A percentile compares a stretch with the other conserved stretches of the same genome.
These are phyloP conservation scores for Rubia yunnanensis DNA, from an alignment of 257 asterid genomes.

Conservation along the genomic window DNA sequence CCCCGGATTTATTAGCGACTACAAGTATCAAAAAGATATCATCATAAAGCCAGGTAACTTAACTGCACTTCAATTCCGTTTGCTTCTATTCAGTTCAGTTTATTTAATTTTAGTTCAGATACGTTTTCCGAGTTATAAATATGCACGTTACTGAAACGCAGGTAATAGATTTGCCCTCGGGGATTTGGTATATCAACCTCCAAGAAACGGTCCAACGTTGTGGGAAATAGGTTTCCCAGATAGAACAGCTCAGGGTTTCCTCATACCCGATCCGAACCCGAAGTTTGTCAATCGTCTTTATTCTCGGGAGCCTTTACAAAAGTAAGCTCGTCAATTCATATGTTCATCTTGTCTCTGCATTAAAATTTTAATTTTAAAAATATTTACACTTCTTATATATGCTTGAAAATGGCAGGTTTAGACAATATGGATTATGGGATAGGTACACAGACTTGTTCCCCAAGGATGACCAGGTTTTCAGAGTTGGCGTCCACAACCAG, in stretches of 20 bases:
- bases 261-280: conserved; percentile 67
- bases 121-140: too few species aligned
- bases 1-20: conserved; percentile 78
- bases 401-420: conserved; percentile 28
- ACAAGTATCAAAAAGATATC: conserved; percentile 30
- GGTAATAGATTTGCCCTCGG: conserved; percentile 43
- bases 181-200: conserved; percentile 42
- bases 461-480: conserved; percentile 47
- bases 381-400: too few species aligned
- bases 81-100: too few species aligned
- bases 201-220: conserved; percentile 67
- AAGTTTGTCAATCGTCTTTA: conserved; percentile 49
- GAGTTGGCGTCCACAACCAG: conserved; percentile 32
- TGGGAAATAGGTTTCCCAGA: conserved; percentile 96
- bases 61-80: too few species aligned
- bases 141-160: too few species aligned
- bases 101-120: too few species aligned
- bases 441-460: conserved; percentile 72
- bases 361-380: too few species aligned
- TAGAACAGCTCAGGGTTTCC: conserved; percentile 68
- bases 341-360: background rate
- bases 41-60: conserved; percentile 42
- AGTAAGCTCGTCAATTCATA: conserved; percentile 24
- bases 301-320: conserved; percentile 21
- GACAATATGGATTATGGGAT: conserved; percentile 92